Conservation (phyloP, 495 filamentous ascomycete genomes). For the Podospora didyma region DNA sequence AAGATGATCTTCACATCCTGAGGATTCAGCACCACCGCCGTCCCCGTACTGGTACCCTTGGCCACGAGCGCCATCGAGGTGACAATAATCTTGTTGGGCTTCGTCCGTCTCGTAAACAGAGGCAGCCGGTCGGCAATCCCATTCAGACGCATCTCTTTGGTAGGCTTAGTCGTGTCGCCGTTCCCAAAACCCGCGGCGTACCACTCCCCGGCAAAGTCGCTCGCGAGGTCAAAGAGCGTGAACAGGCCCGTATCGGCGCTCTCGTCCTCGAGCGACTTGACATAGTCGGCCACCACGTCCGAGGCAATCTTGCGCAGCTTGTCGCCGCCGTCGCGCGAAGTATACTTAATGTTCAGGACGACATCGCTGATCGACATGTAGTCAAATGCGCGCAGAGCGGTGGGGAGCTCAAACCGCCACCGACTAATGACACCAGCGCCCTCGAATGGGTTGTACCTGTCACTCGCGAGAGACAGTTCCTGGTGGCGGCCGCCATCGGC, state of each 20-base stretch:
- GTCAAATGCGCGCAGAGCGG: conserved; percentile 24
- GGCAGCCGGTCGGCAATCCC: no score
- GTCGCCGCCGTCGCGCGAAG: conserved; percentile 16
- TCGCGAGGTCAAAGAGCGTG: neutral
- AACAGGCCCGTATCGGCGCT: neutral
- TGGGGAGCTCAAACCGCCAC: conserved; percentile 29
- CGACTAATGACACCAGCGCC: conserved; percentile 31
- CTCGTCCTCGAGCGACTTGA: neutral
- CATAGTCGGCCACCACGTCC: neutral
- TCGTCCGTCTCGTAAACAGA: no score
- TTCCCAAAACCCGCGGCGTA: no score
- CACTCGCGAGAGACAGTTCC: conserved; percentile 22
- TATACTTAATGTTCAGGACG: conserved; percentile 31
- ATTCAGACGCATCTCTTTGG: no score
- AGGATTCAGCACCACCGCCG: no score
- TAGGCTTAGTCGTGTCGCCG: no score
- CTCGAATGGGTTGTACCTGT: conserved; percentile 37
- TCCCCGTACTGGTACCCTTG: no score
- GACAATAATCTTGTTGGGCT: no score
- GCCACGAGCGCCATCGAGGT: no score
- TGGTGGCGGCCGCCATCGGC: conserved; percentile 30
- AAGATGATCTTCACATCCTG: no score
- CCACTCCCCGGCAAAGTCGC: neutral
- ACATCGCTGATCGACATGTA: conserved; percentile 32
- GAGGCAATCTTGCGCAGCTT: neutral